Conservation (phyloP, 495 filamentous ascomycete species). For the Letharia lupina region DNA sequence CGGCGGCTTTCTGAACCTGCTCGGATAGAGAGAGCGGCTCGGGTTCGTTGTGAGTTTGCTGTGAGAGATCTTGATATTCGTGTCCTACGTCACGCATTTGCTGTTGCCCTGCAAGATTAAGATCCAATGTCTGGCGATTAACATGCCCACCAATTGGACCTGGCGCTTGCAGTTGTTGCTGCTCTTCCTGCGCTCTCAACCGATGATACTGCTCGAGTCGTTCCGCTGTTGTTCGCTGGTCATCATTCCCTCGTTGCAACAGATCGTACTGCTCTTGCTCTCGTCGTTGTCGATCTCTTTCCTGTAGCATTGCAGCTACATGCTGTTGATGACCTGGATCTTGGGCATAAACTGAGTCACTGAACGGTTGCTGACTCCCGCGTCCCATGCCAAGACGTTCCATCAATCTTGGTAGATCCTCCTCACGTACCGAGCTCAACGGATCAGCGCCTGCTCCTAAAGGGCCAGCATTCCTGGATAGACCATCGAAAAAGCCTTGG, state of each 20-base stretch:
- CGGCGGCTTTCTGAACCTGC: slow-evolving; percentile 74
- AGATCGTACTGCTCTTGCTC: slow-evolving; percentile 57
- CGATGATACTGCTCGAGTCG: slow-evolving; percentile 58
- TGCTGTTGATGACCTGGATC: slow-evolving; percentile 48
- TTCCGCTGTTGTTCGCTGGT: slow-evolving; percentile 47
- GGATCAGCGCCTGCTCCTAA: slow-evolving; percentile 46
- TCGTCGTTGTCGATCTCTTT: slow-evolving; percentile 52
- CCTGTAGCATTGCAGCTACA: slow-evolving; percentile 51
- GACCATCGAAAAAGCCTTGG: slow-evolving; percentile 64
- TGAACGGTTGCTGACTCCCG: slow-evolving; percentile 45
- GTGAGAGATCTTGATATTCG: slow-evolving; percentile 21
- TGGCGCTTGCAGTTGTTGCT: slow-evolving; percentile 25
- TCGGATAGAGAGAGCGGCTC: slow-evolving; percentile 65
- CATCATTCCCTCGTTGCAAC: slow-evolving; percentile 35
- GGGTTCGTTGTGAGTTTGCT: slow-evolving; percentile 18
- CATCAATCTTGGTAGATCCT: slow-evolving; percentile 52
- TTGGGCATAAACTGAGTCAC: slow-evolving; percentile 49
- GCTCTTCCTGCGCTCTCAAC: slow-evolving; percentile 46
- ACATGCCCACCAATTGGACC: slow-evolving; percentile 6
- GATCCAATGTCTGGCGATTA: slow-evolving; percentile 12
- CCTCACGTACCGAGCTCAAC: slow-evolving; percentile 43
- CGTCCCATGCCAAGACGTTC: slow-evolving; percentile 52
- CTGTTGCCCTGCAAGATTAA: slow-evolving; percentile 13
- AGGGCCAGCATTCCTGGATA: slow-evolving; percentile 39
- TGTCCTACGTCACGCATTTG: slow-evolving; percentile 24